Evolutionary conservation across 306 rosid species (phyloP), one percentile per base, ranked within the genome.

Genomic region (Lablab purpureus): DNA sequence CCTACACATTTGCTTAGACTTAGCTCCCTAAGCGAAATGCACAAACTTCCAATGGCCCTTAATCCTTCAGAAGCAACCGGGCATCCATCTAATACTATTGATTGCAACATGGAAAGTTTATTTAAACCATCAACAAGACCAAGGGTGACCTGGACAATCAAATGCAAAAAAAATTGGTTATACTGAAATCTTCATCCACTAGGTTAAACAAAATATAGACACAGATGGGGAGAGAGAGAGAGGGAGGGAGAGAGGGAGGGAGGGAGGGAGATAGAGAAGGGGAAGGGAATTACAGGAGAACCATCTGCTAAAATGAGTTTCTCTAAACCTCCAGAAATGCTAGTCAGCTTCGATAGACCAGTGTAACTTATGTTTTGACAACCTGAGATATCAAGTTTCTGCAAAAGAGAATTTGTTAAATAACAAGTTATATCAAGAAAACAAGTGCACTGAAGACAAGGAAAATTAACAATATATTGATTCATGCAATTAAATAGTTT

Each of bases 1-100:
- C 93, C 99, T 17, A 62, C 67, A 78, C 99, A 93, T 88, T 95
- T 95, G 54, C 99, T 93, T 77, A 95, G 86, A 88, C 98, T 89
- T 76, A 95, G 79, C 82, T 91, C 97, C 81, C 68, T 87, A 8
- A 95, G 78, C 7, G 96, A 93, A 22, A 79, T 70, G 75, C 93
- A 84, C 75, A 90, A 86, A 84, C 80, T 88, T 76, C 99, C 98
- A 22, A 95, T 81, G 80, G 97, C 96, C 89, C 77, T 84, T 30
- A 95, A 87, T 79, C 98, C 99, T 28, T 78, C 85, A 62, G 72
- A 85, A 27, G 92, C 90, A 76, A 90, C 83, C 4, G 1, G 75
- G 83, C 98, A 93, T 34, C 94, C 94, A 54, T 91, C 99, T 73
- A 95, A 88, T 62, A 71, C 82, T 70, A 95, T 78, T n/a, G 98